Percentiles rank a stretch among this genome's conserved stretches.
phyloP scores from a whole-genome alignment of 495 filamentous ascomycete genomes.

The Lepraria neglecta region DNA sequence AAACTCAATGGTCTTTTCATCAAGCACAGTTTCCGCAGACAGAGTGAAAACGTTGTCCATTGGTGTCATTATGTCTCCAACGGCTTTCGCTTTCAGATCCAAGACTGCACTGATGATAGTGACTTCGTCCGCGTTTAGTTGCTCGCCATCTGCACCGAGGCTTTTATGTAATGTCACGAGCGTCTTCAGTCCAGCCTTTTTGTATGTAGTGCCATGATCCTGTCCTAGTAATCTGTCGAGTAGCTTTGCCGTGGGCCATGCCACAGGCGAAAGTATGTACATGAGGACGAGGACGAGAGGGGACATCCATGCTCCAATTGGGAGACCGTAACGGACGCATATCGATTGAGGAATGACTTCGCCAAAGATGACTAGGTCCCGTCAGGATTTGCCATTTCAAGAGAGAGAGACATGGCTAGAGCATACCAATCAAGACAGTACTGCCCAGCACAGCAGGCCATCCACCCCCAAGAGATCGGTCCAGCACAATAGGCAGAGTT shows the following conservation, averaged over 20 bases:
- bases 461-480: slow-evolving; percentile 87
- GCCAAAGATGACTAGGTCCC: slow-evolving; percentile 81
- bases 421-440: slow-evolving; percentile 83
- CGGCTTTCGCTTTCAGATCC: slow-evolving; percentile 91
- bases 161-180: slow-evolving; percentile 90
- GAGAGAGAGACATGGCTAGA: neutral
- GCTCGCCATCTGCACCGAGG: slow-evolving; percentile 75
- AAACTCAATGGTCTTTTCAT: slow-evolving; percentile 85
- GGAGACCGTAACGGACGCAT: slow-evolving; percentile 91
- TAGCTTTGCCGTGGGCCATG: slow-evolving; percentile 85
- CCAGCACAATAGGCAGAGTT: slow-evolving; percentile 89
- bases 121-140: slow-evolving; percentile 94
- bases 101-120: slow-evolving; percentile 96
- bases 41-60: slow-evolving; percentile 96
- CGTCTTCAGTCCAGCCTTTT: slow-evolving; percentile 87
- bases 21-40: slow-evolving; percentile 82
- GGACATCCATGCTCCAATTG: slow-evolving; percentile 93
- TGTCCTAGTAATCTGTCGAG: slow-evolving; percentile 82
- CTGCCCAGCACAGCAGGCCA: slow-evolving; percentile 90
- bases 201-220: slow-evolving; percentile 91
- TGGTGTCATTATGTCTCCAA: slow-evolving; percentile 94
- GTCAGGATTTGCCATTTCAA: slow-evolving; percentile 8
- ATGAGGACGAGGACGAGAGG: slow-evolving; percentile 83
- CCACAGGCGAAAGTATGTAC: slow-evolving; percentile 81
- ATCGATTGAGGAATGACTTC: slow-evolving; percentile 93